phyloP scores from a whole-genome alignment of 148 eudicot genomes.

The Heliamphora exappendiculata region DNA sequence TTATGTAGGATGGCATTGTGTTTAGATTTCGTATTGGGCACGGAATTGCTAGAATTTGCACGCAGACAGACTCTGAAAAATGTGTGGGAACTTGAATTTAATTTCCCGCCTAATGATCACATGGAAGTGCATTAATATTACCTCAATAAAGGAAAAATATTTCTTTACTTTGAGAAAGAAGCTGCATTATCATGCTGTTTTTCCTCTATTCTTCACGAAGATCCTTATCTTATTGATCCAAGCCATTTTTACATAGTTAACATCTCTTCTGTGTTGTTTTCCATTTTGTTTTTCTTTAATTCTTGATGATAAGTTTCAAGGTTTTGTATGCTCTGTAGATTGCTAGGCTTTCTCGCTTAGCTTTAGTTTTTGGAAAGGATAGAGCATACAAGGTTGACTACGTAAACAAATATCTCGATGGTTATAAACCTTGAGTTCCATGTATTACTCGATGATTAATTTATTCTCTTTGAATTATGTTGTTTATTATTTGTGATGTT shows the following conservation, averaged over 20 bases:
- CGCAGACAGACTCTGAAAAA: too few species aligned
- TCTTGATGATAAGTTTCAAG: neutral
- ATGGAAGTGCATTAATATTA: too few species aligned
- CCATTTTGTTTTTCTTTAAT: neutral
- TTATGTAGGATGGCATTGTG: too few species aligned
- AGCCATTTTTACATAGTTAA: neutral
- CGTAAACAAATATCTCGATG: neutral
- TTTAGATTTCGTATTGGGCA: too few species aligned
- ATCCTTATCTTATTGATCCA: neutral
- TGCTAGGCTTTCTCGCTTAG: neutral
- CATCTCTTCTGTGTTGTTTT: neutral
- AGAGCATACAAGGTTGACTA: neutral
- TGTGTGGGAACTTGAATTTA: too few species aligned
- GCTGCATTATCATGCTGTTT: neutral
- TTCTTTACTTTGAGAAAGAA: too few species aligned
- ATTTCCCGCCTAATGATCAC: too few species aligned
- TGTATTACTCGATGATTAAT: neutral
- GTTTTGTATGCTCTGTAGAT: neutral
- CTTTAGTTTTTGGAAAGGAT: neutral
- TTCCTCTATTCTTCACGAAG: neutral
- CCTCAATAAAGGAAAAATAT: too few species aligned
- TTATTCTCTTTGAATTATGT: constrained; percentile 1
- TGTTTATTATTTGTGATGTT: neutral
- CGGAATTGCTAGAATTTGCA: too few species aligned
- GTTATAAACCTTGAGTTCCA: neutral